phyloP scores from a whole-genome alignment of 441 rosid species.

The Omphalea diandra region DNA sequence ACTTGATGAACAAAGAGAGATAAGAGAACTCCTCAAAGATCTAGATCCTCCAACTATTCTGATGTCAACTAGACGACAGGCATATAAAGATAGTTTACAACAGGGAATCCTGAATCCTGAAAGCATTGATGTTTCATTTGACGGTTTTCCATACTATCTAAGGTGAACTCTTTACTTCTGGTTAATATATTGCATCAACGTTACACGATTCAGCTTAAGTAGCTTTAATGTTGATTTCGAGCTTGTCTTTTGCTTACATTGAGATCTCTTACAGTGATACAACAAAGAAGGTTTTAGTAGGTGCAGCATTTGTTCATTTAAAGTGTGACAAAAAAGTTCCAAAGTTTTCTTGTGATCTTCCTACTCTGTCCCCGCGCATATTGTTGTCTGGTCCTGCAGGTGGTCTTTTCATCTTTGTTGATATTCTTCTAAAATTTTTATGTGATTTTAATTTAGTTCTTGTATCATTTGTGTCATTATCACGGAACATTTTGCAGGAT shows the following conservation, averaged over 20 bases:
- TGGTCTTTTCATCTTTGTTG: conserved; percentile 31
- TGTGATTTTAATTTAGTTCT: background rate
- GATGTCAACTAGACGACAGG: conserved; percentile 64
- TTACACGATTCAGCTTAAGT: background rate
- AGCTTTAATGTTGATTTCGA: background rate
- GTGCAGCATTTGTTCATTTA: conserved; percentile 79
- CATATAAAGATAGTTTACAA: conserved; percentile 65
- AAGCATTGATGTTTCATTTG: conserved; percentile 74
- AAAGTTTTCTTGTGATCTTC: conserved; percentile 72
- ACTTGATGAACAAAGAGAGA: conserved; percentile 61
- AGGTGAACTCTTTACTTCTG: conserved; percentile 48
- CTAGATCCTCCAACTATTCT: conserved; percentile 46
- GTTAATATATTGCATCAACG: background rate
- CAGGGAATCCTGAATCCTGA: conserved; percentile 67
- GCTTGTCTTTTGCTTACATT: conserved; percentile 17
- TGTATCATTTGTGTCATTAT: conserved; percentile 4
- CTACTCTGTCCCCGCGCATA: conserved; percentile 83
- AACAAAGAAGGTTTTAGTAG: conserved; percentile 80
- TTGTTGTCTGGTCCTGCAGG: conserved; percentile 98
- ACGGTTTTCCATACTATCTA: conserved; percentile 82
- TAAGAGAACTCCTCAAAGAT: conserved; percentile 51
- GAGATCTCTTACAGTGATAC: conserved; percentile 60
- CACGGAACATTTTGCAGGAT: conserved; percentile 49
- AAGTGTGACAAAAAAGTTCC: conserved; percentile 69
- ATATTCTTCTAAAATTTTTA: background rate